phyloP scores from a whole-genome alignment of 768 basidiomycete species.

The Phylloporus rhodoxanthus region DNA sequence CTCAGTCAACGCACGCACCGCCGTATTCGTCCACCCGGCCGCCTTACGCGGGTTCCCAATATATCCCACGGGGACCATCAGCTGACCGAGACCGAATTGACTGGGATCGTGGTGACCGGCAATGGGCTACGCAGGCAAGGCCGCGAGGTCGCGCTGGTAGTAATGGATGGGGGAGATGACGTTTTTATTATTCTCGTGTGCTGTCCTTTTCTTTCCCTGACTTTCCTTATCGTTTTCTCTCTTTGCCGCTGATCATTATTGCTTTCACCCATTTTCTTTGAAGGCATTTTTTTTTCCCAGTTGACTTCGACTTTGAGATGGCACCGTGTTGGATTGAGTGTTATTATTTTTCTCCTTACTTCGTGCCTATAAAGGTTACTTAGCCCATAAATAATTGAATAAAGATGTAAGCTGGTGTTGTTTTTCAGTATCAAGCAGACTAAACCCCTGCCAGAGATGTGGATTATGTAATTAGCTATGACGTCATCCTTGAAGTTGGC shows the following conservation, averaged over 20 bases:
- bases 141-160: constrained; percentile 33
- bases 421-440: too few species aligned
- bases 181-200: not conserved
- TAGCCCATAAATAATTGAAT: constrained; percentile 7
- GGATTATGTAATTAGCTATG: not conserved
- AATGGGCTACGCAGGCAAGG: constrained; percentile 24
- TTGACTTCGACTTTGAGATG: not conserved
- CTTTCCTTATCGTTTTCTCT: constrained; percentile 1
- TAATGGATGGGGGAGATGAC: constrained; percentile 32
- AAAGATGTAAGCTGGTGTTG: not conserved
- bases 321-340: not conserved
- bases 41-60: constrained; percentile 27
- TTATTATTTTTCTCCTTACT: not conserved
- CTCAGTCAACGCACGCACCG: constrained; percentile 19
- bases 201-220: not conserved
- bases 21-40: constrained; percentile 16
- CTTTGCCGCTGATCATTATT: constrained; percentile 30
- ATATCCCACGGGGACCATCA: constrained; percentile 46
- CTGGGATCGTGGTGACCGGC: constrained; percentile 41
- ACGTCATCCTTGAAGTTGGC: constrained; percentile 9
- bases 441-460: too few species aligned
- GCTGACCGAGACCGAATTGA: constrained; percentile 47
- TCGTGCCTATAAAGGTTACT: not conserved
- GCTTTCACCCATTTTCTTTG: constrained; percentile 15
- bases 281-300: not conserved